Percentiles rank a stretch among this genome's conserved stretches.
Conservation (phyloP, 2,329 filamentous ascomycete genomes). For the Beauveria varroae region DNA sequence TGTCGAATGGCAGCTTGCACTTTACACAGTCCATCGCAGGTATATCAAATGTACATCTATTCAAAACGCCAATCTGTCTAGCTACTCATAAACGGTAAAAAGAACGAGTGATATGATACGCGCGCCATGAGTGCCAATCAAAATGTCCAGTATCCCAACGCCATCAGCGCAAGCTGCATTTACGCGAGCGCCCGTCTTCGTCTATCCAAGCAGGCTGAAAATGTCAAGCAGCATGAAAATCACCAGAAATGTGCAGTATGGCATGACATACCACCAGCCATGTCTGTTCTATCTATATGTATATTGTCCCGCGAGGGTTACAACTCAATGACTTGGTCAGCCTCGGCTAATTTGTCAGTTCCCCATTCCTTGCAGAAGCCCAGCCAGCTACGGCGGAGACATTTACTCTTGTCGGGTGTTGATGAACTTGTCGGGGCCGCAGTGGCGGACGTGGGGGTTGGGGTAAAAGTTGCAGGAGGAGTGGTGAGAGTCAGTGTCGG, state of each 20-base stretch:
- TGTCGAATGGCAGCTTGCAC: too few species aligned
- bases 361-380: slow-evolving; percentile 34
- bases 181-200: background rate
- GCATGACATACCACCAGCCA: background rate
- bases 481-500: slow-evolving; percentile 26
- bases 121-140: slow-evolving; percentile 8
- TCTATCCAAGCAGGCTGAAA: slow-evolving; percentile 6
- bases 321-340: slow-evolving; percentile 13
- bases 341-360: slow-evolving; percentile 17
- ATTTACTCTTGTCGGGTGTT: slow-evolving; percentile 9
- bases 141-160: slow-evolving; percentile 8
- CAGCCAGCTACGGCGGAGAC: slow-evolving; percentile 30
- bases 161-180: background rate
- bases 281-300: slow-evolving; percentile 6
- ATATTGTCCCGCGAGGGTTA: background rate
- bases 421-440: slow-evolving; percentile 25
- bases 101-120: background rate
- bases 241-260: slow-evolving; percentile 3
- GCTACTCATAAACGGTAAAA: background rate
- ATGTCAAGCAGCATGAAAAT: background rate
- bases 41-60: too few species aligned
- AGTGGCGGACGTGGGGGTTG: slow-evolving; percentile 22
- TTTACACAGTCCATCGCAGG: too few species aligned
- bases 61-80: background rate
- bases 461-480: slow-evolving; percentile 42